These are phyloP conservation scores for Mortierella sp. DNA, from an alignment of 371 early-diverging fungal genomes.

Conservation along the genomic window DNA sequence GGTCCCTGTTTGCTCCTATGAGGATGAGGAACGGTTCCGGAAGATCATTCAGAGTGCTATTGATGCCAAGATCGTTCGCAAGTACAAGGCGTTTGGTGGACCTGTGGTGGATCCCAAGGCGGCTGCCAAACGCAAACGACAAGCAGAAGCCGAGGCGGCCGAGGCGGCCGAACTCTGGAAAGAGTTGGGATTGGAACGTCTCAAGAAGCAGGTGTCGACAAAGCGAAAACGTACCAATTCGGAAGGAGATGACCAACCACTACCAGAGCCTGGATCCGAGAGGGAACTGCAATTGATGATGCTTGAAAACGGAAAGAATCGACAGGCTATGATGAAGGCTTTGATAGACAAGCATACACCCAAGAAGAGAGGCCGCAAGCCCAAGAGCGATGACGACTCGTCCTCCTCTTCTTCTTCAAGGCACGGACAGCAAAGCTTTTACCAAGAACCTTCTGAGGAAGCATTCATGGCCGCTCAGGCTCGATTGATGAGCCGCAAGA, in stretches of 20 bases:
- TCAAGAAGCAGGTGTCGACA: conserved; percentile 50
- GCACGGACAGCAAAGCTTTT: not conserved
- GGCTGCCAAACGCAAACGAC: conserved; percentile 60
- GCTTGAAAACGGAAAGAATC: conserved; percentile 28
- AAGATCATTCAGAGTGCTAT: conserved; percentile 75
- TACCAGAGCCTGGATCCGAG: conserved; percentile 30
- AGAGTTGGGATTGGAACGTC: conserved; percentile 58
- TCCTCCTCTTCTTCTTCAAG: conserved; percentile 11
- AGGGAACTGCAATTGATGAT: conserved; percentile 53
- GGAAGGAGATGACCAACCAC: conserved; percentile 45
- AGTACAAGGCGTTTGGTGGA: conserved; percentile 62
- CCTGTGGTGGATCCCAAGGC: conserved; percentile 63
- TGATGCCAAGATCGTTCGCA: conserved; percentile 60
- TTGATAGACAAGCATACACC: conserved; percentile 57
- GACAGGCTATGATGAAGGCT: conserved; percentile 57
- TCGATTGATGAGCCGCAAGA: conserved; percentile 58
- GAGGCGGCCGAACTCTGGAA: conserved; percentile 63
- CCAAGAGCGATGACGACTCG: conserved; percentile 54
- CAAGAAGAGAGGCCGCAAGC: conserved; percentile 44
- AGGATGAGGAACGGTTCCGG: conserved; percentile 78
- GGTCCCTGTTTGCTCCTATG: conserved; percentile 70
- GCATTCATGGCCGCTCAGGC: conserved; percentile 70
- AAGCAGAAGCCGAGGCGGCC: conserved; percentile 64
- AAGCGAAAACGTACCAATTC: conserved; percentile 36
- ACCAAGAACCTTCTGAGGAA: conserved; percentile 67